Percentiles rank a stretch among this genome's conserved stretches.
These are phyloP conservation scores for Aquanectria penicillioides DNA, from an alignment of 2,329 filamentous ascomycete species.

Conservation along the genomic window DNA sequence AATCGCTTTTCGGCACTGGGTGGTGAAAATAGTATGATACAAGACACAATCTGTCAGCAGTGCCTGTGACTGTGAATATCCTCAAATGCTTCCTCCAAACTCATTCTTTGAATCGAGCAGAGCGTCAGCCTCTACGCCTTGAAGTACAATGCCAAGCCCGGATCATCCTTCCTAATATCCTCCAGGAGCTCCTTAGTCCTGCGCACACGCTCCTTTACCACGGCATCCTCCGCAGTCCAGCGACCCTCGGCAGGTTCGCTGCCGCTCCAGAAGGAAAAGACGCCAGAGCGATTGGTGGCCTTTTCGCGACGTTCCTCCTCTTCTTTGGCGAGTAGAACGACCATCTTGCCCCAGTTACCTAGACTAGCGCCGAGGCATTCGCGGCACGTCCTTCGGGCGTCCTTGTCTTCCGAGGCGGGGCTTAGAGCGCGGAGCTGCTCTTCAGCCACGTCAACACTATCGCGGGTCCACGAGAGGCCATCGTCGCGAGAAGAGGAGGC, in stretches of 20 bases:
- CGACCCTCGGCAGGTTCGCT: conserved; percentile 52
- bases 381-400: conserved; percentile 68
- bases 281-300: conserved; percentile 35
- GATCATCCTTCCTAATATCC: conserved; percentile 52
- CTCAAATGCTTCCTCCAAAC: too few relatives aligned
- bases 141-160: conserved; percentile 51
- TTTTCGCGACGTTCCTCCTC: conserved; percentile 55
- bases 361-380: conserved; percentile 82
- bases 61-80: conserved; percentile 9
- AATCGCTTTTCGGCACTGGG: conserved; percentile 20
- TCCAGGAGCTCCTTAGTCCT: conserved; percentile 64
- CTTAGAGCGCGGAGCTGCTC: conserved; percentile 65
- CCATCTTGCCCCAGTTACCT: conserved; percentile 86
- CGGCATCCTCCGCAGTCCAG: conserved; percentile 65
- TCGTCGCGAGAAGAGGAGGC: conserved; percentile 69
- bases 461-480: conserved; percentile 88
- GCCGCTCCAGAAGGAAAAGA: conserved; percentile 51
- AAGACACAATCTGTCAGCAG: conserved; percentile 27
- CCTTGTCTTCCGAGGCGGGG: conserved; percentile 36
- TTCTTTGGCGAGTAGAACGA: conserved; percentile 68
- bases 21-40: conserved; percentile 27
- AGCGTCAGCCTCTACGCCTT: conserved; percentile 47
- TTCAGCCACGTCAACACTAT: conserved; percentile 85
- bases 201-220: conserved; percentile 62
- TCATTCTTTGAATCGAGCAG: neutral